phyloP scores from a whole-genome alignment of 805 yeast species.

The Starmerella cellae region DNA sequence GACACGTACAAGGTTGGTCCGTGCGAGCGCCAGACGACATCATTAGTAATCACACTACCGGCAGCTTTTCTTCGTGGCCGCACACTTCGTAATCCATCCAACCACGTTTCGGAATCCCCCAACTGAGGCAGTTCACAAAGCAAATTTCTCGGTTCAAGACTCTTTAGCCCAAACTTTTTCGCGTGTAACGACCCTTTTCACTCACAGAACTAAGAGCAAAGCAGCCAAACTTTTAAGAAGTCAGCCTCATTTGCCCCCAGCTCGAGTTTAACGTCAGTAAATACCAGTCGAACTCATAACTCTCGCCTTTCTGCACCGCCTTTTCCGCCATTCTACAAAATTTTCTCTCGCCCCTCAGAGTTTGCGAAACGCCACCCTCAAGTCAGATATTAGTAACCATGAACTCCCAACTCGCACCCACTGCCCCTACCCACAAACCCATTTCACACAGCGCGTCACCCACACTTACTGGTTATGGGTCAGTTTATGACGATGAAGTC shows the following conservation, averaged over 20 bases:
- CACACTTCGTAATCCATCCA: neutral
- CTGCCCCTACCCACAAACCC: neutral
- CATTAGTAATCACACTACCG: too few species aligned
- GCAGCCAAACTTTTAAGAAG: neutral
- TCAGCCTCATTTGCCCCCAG: neutral
- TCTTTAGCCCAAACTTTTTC: neutral
- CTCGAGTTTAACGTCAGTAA: neutral
- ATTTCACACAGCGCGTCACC: neutral
- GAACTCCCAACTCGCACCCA: neutral
- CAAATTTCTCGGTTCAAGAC: neutral
- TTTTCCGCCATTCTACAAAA: neutral
- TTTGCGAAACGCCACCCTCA: neutral
- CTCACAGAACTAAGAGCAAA: too few species aligned
- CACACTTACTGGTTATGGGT: neutral
- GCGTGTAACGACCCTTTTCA: neutral
- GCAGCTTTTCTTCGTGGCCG: too few species aligned
- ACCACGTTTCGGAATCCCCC: neutral
- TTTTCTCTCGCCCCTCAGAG: too few species aligned
- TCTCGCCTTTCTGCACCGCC: neutral
- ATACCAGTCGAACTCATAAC: neutral
- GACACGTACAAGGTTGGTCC: too few species aligned
- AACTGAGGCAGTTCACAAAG: neutral
- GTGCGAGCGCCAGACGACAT: too few species aligned
- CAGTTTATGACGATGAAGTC: neutral
- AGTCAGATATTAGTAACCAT: neutral